phyloP scores from a whole-genome alignment of 768 basidiomycete species.

The Amanita pseudoporphyria region DNA sequence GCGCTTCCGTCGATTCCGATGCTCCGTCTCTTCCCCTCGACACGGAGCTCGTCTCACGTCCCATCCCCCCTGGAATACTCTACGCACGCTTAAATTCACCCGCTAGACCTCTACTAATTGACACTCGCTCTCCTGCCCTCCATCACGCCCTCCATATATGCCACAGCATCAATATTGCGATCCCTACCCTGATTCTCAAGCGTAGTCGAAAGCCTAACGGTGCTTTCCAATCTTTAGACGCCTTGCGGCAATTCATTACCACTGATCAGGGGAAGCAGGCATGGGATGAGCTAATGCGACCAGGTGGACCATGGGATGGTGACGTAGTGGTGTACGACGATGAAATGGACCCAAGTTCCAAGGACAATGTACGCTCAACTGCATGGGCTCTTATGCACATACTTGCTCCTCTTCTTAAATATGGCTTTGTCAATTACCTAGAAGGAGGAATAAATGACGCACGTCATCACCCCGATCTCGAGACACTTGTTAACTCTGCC shows the following conservation, averaged over 20 bases:
- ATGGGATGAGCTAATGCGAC: slow-evolving; percentile 57
- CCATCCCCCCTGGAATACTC: slow-evolving; percentile 16
- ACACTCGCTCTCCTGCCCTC: slow-evolving; percentile 64
- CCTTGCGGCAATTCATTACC: slow-evolving; percentile 73
- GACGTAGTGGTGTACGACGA: slow-evolving; percentile 71
- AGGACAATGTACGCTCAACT: slow-evolving; percentile 40
- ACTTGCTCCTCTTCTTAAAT: slow-evolving; percentile 45
- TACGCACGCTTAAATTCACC: slow-evolving; percentile 19
- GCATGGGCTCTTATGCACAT: slow-evolving; percentile 68
- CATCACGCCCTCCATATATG: slow-evolving; percentile 58
- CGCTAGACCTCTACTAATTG: slow-evolving; percentile 41
- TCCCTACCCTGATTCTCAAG: slow-evolving; percentile 87
- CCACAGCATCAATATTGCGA: slow-evolving; percentile 74
- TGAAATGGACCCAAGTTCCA: slow-evolving; percentile 63
- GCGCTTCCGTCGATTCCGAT: slow-evolving; percentile 22
- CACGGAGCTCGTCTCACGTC: slow-evolving; percentile 25
- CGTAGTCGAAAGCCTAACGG: slow-evolving; percentile 66
- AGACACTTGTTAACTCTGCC: slow-evolving; percentile 39
- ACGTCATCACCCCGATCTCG: slow-evolving; percentile 46
- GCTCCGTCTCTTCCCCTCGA: slow-evolving; percentile 27
- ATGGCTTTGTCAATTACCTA: slow-evolving; percentile 56
- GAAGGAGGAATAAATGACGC: slow-evolving; percentile 63
- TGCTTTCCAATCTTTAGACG: slow-evolving; percentile 55
- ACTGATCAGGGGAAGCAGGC: slow-evolving; percentile 61
- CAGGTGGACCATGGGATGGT: slow-evolving; percentile 57